Evolutionary conservation across 129 eudicot genomes (phyloP).

Genomic region (Heracleum sosnowskyi): DNA sequence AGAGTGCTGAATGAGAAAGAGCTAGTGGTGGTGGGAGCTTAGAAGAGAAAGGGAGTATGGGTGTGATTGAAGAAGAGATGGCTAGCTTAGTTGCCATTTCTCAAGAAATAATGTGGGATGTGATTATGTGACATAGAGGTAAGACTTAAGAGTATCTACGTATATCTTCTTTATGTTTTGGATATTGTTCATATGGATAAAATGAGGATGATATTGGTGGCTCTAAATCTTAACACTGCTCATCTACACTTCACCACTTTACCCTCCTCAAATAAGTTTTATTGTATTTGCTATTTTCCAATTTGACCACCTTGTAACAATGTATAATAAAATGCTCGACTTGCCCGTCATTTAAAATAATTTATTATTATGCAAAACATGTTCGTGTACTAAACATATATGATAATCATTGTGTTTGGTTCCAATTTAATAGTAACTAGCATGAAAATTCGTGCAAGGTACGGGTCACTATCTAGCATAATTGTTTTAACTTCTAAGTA

Average conservation of each 20-base stretch:
- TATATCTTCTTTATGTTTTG: constrained; percentile 12
- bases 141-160: no score
- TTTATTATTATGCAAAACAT: no score
- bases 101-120: not conserved
- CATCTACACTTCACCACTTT: not conserved
- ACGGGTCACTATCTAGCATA: no score
- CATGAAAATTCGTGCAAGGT: no score
- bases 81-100: constrained; percentile 40
- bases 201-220: constrained; percentile 19
- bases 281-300: no score
- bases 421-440: no score
- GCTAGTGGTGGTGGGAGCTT: constrained; percentile 23
- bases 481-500: no score
- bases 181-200: constrained; percentile 26
- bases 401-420: no score
- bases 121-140: constrained; percentile 2
- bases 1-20: constrained; percentile 16
- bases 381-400: no score
- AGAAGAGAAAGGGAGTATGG: constrained; percentile 27
- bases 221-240: not conserved
- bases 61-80: constrained; percentile 28
- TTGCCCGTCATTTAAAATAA: no score
- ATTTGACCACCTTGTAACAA: no score
- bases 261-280: not conserved
- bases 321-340: no score